phyloP scores from a whole-genome alignment of 2,329 filamentous ascomycete species.

The Phaeosphaeriaceae sp. region DNA sequence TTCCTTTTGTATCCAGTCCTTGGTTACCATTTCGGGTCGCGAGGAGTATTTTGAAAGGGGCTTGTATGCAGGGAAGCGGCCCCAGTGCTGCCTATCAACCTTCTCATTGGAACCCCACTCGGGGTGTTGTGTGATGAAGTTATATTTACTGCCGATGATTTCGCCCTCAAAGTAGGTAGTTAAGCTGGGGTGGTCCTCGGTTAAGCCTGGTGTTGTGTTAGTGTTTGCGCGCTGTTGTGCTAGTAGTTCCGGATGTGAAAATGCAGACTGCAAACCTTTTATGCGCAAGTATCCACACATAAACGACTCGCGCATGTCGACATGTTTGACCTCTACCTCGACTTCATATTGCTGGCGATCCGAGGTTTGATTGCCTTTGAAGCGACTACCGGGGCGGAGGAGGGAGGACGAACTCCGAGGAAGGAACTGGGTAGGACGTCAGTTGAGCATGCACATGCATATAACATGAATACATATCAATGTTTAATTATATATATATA shows the following conservation, averaged over 20 bases:
- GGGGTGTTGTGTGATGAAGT: slow-evolving; percentile 88
- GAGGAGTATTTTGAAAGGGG: slow-evolving; percentile 72
- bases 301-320: slow-evolving; percentile 92
- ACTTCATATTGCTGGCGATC: slow-evolving; percentile 94
- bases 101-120: slow-evolving; percentile 92
- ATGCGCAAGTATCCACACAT: slow-evolving; percentile 95
- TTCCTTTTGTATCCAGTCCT: slow-evolving; percentile 77
- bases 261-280: slow-evolving; percentile 69
- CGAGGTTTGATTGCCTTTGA: slow-evolving; percentile 89
- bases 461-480: not conserved
- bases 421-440: slow-evolving; percentile 61
- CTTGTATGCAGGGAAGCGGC: slow-evolving; percentile 84
- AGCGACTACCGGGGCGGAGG: slow-evolving; percentile 84
- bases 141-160: slow-evolving; percentile 93
- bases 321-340: slow-evolving; percentile 95
- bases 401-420: slow-evolving; percentile 85
- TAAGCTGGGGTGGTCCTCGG: slow-evolving; percentile 93
- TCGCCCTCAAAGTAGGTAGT: slow-evolving; percentile 99
- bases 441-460: slow-evolving; percentile 16
- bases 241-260: too few species aligned
- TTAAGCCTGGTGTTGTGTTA: slow-evolving; percentile 69
- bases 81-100: slow-evolving; percentile 92
- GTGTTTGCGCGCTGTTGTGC: slow-evolving; percentile 9
- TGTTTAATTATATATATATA: too few species aligned
- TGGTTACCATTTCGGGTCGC: slow-evolving; percentile 64